Evolutionary conservation across 2,329 filamentous ascomycete genomes (phyloP), one percentile per base, ranked within the genome.

Genomic region (Fusarium xylarioides): DNA sequence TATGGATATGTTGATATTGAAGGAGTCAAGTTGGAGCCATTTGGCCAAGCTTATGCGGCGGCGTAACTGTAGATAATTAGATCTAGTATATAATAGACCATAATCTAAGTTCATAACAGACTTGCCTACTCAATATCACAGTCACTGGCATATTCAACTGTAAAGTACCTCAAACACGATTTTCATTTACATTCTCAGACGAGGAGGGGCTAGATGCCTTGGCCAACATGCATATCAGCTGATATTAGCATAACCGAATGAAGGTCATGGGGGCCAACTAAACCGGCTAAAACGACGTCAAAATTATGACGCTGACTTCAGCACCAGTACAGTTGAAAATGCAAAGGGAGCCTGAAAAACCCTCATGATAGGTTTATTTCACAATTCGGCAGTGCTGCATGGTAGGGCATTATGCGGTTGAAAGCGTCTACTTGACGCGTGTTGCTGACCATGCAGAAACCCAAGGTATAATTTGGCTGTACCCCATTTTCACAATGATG

Each of bases 1-100:
- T 81, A 74, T 38, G 81, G 80, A 1, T 82, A 63, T 19, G 62
- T 79, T 16, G 80, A 82, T 21, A 74, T 83, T 12, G 73, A 73
- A 7, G 81, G 78, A 1, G 34, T 78, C 5, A 68, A 81, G 55
- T 63, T 83, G 35, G 61, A 80, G 66, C 79, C 81, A 0, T 83
- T 74, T 35, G 82, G 81, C 3, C 76, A 76, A 5, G 66, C 80
- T 4, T 77, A 78, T 61, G 59, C 50, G 10, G 49, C 61, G 2
- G 63, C 68, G 6, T 69, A 43, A 40, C 30, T 11, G n/a, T 54
- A 50, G 8, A 26, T 11, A 18, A 6, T 16, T 21, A 30, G 23
- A 44, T 16, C 19, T 18, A 40, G 4, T 11, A 43, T 1, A 16
- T 32, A 23, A 43, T 54, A 19, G 11, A 44, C 23, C 35, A n/a